phyloP scores from a whole-genome alignment of 202 grass and related monocot species.

The Zizania palustris region DNA sequence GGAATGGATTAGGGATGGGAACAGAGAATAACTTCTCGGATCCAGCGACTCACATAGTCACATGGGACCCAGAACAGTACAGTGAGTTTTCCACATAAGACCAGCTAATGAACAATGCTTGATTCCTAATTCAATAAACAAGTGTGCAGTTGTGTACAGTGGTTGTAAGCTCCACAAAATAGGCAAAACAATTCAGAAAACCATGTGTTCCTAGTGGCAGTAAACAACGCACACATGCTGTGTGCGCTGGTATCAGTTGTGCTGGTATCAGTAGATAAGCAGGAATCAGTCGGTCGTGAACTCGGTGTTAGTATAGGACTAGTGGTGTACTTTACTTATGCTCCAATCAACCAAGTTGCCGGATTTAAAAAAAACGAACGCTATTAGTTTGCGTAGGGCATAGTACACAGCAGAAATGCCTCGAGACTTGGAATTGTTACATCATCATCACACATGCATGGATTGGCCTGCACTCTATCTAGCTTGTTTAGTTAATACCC shows the following conservation, averaged over 20 bases:
- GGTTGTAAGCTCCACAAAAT: conserved; percentile 2
- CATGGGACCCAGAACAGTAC: background rate
- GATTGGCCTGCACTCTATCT: background rate
- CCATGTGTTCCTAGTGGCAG: background rate
- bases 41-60: background rate
- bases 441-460: conserved; percentile 38
- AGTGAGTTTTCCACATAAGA: background rate
- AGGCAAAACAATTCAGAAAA: background rate
- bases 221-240: background rate
- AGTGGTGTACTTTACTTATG: conserved; percentile 3
- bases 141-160: background rate
- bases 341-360: conserved; percentile 2
- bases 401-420: conserved; percentile 28
- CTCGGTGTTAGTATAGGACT: conserved; percentile 17
- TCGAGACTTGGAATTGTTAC: conserved; percentile 48
- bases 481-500: background rate
- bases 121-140: conserved; percentile 12
- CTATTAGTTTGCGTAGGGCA: conserved; percentile 20
- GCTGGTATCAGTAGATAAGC: conserved; percentile 31
- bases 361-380: background rate
- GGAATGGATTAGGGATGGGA: background rate
- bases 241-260: background rate
- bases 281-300: conserved; percentile 27
- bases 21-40: conserved; percentile 35
- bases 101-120: background rate